Conservation (phyloP, 2,329 filamentous ascomycete genomes). For the Scedosporium dehoogii region DNA sequence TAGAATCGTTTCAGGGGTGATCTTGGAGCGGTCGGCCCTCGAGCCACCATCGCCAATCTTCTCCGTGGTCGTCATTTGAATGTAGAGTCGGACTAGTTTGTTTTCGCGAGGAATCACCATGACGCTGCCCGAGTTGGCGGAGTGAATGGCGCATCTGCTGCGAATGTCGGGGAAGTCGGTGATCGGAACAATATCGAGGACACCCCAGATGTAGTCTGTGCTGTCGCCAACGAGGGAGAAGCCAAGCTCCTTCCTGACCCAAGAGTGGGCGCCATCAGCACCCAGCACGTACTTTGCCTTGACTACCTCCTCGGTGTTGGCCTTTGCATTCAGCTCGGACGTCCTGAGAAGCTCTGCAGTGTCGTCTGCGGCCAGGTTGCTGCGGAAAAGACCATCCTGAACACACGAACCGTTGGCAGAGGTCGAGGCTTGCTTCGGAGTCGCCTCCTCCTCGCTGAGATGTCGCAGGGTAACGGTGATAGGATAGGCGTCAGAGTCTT, state of each 20-base stretch:
- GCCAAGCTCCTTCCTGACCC: constrained; percentile 49
- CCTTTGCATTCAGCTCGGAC: constrained; percentile 10
- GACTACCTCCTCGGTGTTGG: constrained; percentile 16
- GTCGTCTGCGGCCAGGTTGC: constrained; percentile 47
- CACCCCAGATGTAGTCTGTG: constrained; percentile 38
- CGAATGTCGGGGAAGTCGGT: constrained; percentile 48
- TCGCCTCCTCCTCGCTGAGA: constrained; percentile 47
- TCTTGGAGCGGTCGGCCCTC: constrained; percentile 46
- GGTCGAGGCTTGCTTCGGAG: constrained; percentile 26
- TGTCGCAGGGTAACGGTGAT: constrained; percentile 49
- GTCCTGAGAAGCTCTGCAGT: constrained; percentile 37
- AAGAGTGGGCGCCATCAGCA: constrained; percentile 59
- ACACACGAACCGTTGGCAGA: constrained; percentile 8
- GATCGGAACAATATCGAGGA: constrained; percentile 26
- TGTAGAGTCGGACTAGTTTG: constrained; percentile 58
- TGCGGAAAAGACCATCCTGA: constrained; percentile 47
- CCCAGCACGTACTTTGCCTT: constrained; percentile 52
- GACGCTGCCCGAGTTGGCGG: constrained; percentile 41
- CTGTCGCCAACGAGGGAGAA: constrained; percentile 36
- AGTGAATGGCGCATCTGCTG: constrained; percentile 43
- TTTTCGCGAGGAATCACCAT: constrained; percentile 62
- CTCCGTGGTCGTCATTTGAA: constrained; percentile 48
- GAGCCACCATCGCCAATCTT: constrained; percentile 13
- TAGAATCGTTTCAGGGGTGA: constrained; percentile 53
- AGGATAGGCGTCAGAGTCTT: constrained; percentile 45